These are phyloP conservation scores for Clavariopsis aquatica DNA, from an alignment of 495 filamentous ascomycete genomes.

Conservation along the genomic window DNA sequence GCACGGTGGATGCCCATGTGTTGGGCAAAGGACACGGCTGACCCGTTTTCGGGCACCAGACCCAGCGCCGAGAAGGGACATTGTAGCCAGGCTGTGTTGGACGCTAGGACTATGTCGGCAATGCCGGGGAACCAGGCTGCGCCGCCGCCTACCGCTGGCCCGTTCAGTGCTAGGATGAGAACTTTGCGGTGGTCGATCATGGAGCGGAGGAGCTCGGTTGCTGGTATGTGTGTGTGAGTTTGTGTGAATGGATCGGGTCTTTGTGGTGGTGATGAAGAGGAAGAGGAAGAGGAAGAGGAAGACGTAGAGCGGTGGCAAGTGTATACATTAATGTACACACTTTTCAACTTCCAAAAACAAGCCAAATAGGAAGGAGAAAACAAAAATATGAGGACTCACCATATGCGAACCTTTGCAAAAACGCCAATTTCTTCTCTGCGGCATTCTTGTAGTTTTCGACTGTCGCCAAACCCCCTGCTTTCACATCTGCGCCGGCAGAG, in stretches of 20 bases:
- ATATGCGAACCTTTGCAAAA: constrained; percentile 26
- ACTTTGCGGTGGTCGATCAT: constrained; percentile 47
- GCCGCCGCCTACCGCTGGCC: constrained; percentile 43
- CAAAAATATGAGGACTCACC: constrained; percentile 13
- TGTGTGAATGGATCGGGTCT: no score
- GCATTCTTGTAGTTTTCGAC: constrained; percentile 29
- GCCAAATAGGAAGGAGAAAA: no score
- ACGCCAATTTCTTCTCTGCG: constrained; percentile 39
- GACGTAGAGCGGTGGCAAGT: not conserved
- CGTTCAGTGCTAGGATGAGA: constrained; percentile 44
- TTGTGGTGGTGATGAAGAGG: no score
- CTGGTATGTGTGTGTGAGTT: constrained; percentile 23
- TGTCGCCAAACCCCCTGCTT: constrained; percentile 8
- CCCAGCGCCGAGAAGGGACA: constrained; percentile 42
- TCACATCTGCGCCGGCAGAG: constrained; percentile 43
- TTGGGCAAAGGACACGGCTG: constrained; percentile 41
- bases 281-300: constrained; percentile 1
- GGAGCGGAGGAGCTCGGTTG: constrained; percentile 41
- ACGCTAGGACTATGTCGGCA: constrained; percentile 42
- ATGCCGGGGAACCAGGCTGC: constrained; percentile 44
- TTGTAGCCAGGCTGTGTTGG: constrained; percentile 39
- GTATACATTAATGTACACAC: no score
- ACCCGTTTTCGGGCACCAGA: constrained; percentile 43
- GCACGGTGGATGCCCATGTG: constrained; percentile 43
- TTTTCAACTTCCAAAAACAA: no score